phyloP scores from a whole-genome alignment of 768 basidiomycete genomes.

The Tricholoma bakamatsutake region DNA sequence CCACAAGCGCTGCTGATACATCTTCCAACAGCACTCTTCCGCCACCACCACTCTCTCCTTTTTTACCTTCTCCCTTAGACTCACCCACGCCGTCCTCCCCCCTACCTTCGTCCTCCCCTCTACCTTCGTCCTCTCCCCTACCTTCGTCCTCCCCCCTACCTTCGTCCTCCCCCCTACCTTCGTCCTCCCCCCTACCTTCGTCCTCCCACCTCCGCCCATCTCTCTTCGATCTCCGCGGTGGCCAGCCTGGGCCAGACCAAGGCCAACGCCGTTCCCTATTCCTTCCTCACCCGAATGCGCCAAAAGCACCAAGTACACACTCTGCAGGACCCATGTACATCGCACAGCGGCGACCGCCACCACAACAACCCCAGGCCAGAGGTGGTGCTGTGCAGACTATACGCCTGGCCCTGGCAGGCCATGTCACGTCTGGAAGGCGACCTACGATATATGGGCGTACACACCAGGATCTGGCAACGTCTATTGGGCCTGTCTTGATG shows the following conservation, averaged over 20 bases:
- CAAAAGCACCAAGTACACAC: constrained; percentile 29
- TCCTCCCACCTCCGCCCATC: constrained; percentile 25
- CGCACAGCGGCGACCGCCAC: constrained; percentile 11
- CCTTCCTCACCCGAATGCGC: constrained; percentile 42
- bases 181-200: constrained; percentile 4
- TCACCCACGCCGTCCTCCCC: constrained; percentile 8
- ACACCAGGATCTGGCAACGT: constrained; percentile 40
- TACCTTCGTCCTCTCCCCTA: constrained; percentile 26
- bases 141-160: constrained; percentile 15
- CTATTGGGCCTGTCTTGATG: constrained; percentile 57
- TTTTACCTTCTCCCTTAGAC: constrained; percentile 1
- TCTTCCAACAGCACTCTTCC: not conserved
- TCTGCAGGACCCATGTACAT: constrained; percentile 60
- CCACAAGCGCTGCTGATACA: not conserved
- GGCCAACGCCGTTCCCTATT: constrained; percentile 34
- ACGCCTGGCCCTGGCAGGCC: constrained; percentile 22
- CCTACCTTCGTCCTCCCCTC: constrained; percentile 11
- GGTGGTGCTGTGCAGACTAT: constrained; percentile 18
- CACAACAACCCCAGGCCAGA: constrained; percentile 3
- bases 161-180: constrained; percentile 5
- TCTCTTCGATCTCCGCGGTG: constrained; percentile 25
- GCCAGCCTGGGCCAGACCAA: constrained; percentile 23
- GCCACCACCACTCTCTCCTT: constrained; percentile 5
- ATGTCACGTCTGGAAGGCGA: constrained; percentile 15
- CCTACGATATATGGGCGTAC: constrained; percentile 61